Base-by-base conservation (phyloP, 768 basidiomycete genomes). In the Sarcomyxa edulis region DNA sequence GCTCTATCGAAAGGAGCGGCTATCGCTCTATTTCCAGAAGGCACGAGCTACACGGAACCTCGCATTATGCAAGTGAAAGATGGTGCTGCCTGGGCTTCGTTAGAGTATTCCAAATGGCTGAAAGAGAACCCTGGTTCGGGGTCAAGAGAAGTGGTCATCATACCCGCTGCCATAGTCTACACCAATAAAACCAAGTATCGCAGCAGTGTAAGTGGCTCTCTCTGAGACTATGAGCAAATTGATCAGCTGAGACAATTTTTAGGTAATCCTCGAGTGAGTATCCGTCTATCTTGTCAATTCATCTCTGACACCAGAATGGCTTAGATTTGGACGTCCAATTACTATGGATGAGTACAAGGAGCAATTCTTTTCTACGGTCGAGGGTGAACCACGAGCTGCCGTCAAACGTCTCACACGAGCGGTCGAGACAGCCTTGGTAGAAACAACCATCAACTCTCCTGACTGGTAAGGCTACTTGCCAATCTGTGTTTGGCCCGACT, bases 121-220 rank as follows among this genome's bases (percentile, higher is more conserved):
- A 64, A 63, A 44, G 76, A 80, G 40, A 66, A 79, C 50, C 68
- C 75, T 19, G 68, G 67, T 43, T 56, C 59, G 36, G 66, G 62
- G 0, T 50, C 59, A 23, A 48, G 56, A 48, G 71, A 74, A 16
- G 73, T 87, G 4, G 65, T 72, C 19, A 74, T 97, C 46, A 64
- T 95, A 26, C 92, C 94, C 6, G 78, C 81, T 15, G 81, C 88
- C 4, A 92, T 99, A 46, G 90, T 91, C 10, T 98, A 98, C 60
- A 91, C 89, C 40, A 83, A 97, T 65, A 98, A 99, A 61, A 79
- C 85, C 24, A 95, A 94, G 66, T 99, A 98, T 56, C 73, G 94
- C 45, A 94, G 91, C 55, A 64, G 78, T 48, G 94, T 93, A 43
- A 64, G 88, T 67, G 48, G 67, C 34, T 44, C 39, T 29, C 20